phyloP scores from a whole-genome alignment of 1,284 basidiomycete species.

The Inonotus obliquus region DNA sequence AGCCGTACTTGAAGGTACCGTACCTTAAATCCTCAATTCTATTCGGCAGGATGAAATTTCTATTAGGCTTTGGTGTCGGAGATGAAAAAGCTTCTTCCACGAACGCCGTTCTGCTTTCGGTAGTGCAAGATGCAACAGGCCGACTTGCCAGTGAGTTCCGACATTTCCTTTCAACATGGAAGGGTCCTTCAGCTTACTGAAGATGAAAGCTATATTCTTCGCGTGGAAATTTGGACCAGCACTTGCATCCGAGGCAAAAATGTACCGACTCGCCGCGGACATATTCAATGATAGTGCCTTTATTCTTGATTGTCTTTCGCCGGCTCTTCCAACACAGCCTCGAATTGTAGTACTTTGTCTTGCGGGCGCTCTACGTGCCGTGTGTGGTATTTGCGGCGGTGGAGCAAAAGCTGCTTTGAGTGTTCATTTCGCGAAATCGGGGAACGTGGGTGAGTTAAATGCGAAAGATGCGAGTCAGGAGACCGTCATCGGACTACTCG shows the following conservation, averaged over 20 bases:
- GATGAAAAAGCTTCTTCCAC: constrained; percentile 62
- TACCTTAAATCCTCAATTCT: neutral
- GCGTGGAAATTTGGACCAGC: constrained; percentile 60
- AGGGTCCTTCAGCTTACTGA: neutral
- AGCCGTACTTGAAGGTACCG: constrained; percentile 59
- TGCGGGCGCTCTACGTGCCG: constrained; percentile 50
- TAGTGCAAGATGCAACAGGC: constrained; percentile 58
- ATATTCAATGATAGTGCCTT: constrained; percentile 57
- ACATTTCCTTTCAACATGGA: neutral
- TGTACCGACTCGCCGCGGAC: constrained; percentile 66
- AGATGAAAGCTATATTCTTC: constrained; percentile 48
- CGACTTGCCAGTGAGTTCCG: constrained; percentile 52
- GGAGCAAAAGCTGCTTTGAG: constrained; percentile 68
- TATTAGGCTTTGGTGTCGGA: constrained; percentile 60
- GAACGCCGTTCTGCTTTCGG: constrained; percentile 54
- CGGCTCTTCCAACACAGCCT: constrained; percentile 41
- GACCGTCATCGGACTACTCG: constrained; percentile 58
- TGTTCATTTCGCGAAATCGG: constrained; percentile 58
- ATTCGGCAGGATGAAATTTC: neutral
- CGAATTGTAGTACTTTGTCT: constrained; percentile 49
- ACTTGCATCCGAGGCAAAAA: constrained; percentile 64
- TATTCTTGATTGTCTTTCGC: constrained; percentile 55
- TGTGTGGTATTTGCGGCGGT: constrained; percentile 57
- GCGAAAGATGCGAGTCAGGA: constrained; percentile 71
- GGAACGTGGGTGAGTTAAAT: constrained; percentile 64